These are phyloP conservation scores for Daldinia sp. DNA, from an alignment of 2,329 filamentous ascomycete species.

Conservation along the genomic window DNA sequence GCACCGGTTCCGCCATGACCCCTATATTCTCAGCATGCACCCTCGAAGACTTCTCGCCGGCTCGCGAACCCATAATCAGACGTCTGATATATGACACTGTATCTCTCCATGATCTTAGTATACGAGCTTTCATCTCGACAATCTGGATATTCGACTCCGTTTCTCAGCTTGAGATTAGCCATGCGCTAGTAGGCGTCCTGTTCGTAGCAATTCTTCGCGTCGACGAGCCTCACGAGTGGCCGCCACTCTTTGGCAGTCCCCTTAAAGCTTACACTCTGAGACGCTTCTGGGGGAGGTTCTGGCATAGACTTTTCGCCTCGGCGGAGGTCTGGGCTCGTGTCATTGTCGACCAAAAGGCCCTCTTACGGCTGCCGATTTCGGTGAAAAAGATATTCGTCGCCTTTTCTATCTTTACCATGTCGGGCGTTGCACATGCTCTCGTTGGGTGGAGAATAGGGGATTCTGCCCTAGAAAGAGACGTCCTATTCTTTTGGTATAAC, in stretches of 20 bases:
- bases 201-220: background rate
- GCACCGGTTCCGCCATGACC: background rate
- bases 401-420: background rate
- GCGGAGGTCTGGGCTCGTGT: background rate
- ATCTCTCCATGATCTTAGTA: background rate
- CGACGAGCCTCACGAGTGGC: background rate
- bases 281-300: background rate
- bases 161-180: background rate
- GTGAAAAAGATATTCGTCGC: background rate
- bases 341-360: background rate
- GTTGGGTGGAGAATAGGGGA: slow-evolving; percentile 1
- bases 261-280: background rate
- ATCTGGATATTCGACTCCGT: background rate
- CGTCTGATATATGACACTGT: background rate
- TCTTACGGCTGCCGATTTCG: background rate
- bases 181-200: background rate
- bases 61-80: background rate
- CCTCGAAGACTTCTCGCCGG: background rate
- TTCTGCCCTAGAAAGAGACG: background rate
- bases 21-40: background rate
- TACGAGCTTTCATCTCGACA: background rate
- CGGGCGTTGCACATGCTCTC: slow-evolving; percentile 4
- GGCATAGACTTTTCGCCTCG: background rate
- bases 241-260: background rate
- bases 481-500: slow-evolving; percentile 17